Base-by-base conservation (phyloP, 2,329 filamentous ascomycete genomes). In the Arthrobotrys conoides region DNA sequence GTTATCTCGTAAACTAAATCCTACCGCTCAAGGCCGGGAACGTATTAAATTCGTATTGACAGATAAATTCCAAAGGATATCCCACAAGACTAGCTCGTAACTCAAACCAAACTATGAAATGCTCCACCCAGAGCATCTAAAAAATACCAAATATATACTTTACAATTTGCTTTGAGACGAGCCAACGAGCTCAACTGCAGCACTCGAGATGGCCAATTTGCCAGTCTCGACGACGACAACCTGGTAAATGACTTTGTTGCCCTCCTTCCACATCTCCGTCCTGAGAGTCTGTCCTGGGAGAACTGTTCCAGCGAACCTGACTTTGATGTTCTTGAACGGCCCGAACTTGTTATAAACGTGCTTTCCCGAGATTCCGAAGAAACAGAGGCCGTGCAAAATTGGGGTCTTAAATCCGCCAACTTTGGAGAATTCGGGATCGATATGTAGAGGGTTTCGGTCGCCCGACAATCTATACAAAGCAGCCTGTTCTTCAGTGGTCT, bases 331-430 rank as follows among this genome's bases (percentile, higher is more conserved):
- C 88, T 92, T 93, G 86, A 92, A 94, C 57, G 89, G 86, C 3
- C 96, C 96, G 83, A 91, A 98, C 80, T 88, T 91, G 85, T 93
- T 89, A 84, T 94, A 92, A 46, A 99, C 90, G 77, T 95, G 94
- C 88, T 97, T 97, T 81, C 91, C 93, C 16, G 93, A 91, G 81
- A 98, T 90, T 82, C 96, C 96, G 83, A 99, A 95, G 84, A 91
- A 96, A 89, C 94, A 97, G 44, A 99, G 90, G n/a, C 96, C 96
- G 87, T 99, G 96, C 68, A 99, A 88, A 84, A 99, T 99, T 12
- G 96, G 96, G 30, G 87, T 90, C 86, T 96, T 92, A 90, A 99
- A 99, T 76, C 96, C 96, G 76, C 95, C 96, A 82, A 97, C 91
- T 87, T 96, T 96, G 86, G 93, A 93, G 85, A 99, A 98, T 63